Conservation (phyloP, 495 filamentous ascomycete species). For the Arthonia radiata region DNA sequence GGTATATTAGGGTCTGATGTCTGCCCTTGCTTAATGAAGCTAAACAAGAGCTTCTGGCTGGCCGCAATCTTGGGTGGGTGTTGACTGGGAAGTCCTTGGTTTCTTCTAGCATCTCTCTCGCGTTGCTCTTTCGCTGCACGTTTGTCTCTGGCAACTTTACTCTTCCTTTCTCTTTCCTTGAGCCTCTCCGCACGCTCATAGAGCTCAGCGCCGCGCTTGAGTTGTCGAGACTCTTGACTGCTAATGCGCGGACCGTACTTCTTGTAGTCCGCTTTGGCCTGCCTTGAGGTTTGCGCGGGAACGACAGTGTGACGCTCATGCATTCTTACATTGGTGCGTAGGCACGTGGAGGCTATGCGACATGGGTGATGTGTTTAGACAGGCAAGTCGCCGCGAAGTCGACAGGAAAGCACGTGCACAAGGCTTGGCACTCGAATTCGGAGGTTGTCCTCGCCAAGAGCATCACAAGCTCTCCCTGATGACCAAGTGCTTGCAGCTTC, state of each 20-base stretch:
- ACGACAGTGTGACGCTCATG: too few species aligned
- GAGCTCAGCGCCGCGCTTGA: slow-evolving; percentile 6
- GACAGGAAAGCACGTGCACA: slow-evolving; percentile 3
- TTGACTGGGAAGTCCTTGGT: too few species aligned
- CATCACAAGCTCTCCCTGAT: slow-evolving; percentile 1
- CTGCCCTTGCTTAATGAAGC: slow-evolving; percentile 5
- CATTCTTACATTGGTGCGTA: too few species aligned
- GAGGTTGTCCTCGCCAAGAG: slow-evolving; percentile 1
- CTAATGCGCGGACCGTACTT: slow-evolving; percentile 5
- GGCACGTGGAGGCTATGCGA: too few species aligned
- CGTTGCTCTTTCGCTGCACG: slow-evolving; percentile 5
- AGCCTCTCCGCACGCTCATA: slow-evolving; percentile 5
- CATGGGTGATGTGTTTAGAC: too few species aligned
- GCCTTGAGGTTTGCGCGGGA: slow-evolving; percentile 5
- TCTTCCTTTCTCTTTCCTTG: slow-evolving; percentile 7
- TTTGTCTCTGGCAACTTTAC: slow-evolving; percentile 2
- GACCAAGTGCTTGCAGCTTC: too few species aligned
- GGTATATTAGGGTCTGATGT: slow-evolving; percentile 5
- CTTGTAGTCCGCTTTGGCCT: slow-evolving; percentile 7
- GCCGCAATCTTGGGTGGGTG: too few species aligned
- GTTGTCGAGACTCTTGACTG: slow-evolving; percentile 2
- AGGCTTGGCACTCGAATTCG: slow-evolving; percentile 3
- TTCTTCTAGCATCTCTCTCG: slow-evolving; percentile 3
- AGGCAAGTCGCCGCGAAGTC: not conserved
- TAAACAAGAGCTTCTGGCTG: too few species aligned